phyloP scores from a whole-genome alignment of 2,329 filamentous ascomycete genomes.

The Grosmannia serpens region DNA sequence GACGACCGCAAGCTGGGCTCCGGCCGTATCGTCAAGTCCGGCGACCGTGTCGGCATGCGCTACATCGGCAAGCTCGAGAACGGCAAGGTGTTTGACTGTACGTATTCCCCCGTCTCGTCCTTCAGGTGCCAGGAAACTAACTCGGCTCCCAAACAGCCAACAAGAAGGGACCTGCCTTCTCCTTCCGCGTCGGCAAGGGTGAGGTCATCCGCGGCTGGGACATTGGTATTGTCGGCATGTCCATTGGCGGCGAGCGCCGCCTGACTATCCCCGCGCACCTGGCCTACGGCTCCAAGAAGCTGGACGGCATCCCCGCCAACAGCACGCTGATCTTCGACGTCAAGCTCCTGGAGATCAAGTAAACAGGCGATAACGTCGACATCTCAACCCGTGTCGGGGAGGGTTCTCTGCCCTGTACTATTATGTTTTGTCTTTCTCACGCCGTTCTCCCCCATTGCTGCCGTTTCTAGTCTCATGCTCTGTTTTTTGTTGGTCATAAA shows the following conservation, averaged over 20 bases:
- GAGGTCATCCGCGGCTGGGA: conserved; percentile 99
- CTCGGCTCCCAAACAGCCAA: conserved; percentile 49
- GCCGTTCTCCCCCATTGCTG: neutral
- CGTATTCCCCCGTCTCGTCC: conserved; percentile 24
- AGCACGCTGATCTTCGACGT: conserved; percentile 87
- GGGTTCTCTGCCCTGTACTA: neutral
- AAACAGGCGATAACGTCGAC: conserved; percentile 19
- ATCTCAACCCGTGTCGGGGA: neutral
- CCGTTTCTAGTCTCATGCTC: neutral
- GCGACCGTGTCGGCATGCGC: conserved; percentile 83
- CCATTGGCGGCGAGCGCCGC: conserved; percentile 84
- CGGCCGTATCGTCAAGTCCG: conserved; percentile 77
- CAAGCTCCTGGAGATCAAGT: conserved; percentile 77
- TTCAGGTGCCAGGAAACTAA: neutral
- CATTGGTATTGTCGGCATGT: conserved; percentile 84
- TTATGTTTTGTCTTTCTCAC: neutral
- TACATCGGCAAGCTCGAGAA: conserved; percentile 96
- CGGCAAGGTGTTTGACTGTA: conserved; percentile 90
- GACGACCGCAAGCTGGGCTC: conserved; percentile 91
- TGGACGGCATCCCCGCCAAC: conserved; percentile 83
- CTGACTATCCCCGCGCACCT: conserved; percentile 78
- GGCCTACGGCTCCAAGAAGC: conserved; percentile 76
- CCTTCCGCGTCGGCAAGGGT: conserved; percentile 85
- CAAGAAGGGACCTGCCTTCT: conserved; percentile 97
- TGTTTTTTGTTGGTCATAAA: neutral